Base-by-base conservation (phyloP, 192 early-diverging fungal species). In the Coemansia nantahalensis region DNA sequence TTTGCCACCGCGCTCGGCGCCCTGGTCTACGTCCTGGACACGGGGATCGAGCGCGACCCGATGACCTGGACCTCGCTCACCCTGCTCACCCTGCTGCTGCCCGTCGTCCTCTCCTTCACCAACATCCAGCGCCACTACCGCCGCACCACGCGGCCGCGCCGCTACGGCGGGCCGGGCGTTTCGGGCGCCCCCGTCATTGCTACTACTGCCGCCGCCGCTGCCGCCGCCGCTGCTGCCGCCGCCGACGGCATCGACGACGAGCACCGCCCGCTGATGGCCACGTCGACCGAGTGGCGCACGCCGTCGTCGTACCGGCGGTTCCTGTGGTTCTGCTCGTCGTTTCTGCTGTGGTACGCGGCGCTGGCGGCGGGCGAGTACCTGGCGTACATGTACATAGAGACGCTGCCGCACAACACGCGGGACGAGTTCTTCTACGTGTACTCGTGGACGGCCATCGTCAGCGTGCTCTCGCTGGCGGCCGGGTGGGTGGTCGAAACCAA, bases 361-460 rank as follows among this genome's bases (percentile, higher is more conserved):
- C 71, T 89, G 12, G 71, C 83, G 1, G 81, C 84, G 30, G 87
- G 86, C 63, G 83, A 87, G 56, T 73, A 79, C 14, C 83, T 87
- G 48, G 84, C 87, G 1, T 80, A 85, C 19, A 49, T 81, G 9
- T 89, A 81, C 44, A 65, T 84, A 22, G 61, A 68, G 8, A 76
- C 81, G 4, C 17, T 74, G 36, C 82, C 83, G 9, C 87, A 84
- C 44, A 80, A 55, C 1, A 70, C 82, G 0, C 53, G 78, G 10
- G 84, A 85, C 50, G 83, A 79, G 10, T 72, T 89, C 26, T 52
- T 81, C 36, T 89, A 89, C 46, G 86, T 89, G 21, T 89, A 89
- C 51, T 64, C 84, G 23, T 87, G 85, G 86, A 80, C 87, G 18
- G 81, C 71, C 17, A 83, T 80, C 13, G 79, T 89, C 62, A 84